These are phyloP conservation scores for Suhomyces guaymorum DNA, from an alignment of 1,139 yeast genomes.

Conservation along the genomic window DNA sequence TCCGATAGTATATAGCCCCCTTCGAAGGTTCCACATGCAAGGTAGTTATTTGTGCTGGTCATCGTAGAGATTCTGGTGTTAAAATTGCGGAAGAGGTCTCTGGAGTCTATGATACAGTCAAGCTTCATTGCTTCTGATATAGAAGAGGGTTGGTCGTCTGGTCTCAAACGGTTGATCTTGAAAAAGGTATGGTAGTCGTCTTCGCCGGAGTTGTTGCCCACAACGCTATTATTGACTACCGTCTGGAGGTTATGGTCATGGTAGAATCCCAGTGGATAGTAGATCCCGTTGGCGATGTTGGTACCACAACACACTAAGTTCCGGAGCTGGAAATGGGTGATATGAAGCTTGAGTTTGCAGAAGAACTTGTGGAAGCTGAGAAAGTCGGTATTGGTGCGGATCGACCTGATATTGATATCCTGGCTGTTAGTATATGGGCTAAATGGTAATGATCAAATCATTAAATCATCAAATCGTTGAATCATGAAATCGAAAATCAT, in stretches of 20 bases:
- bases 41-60: slow-evolving; percentile 41
- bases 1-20: slow-evolving; percentile 51
- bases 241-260: slow-evolving; percentile 34
- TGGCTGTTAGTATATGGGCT: slow-evolving; percentile 20
- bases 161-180: slow-evolving; percentile 37
- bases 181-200: slow-evolving; percentile 37
- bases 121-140: slow-evolving; percentile 30
- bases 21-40: slow-evolving; percentile 57
- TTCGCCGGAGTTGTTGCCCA: slow-evolving; percentile 8
- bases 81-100: slow-evolving; percentile 30
- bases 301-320: slow-evolving; percentile 50
- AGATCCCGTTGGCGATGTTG: slow-evolving; percentile 37
- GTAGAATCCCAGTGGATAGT: slow-evolving; percentile 42
- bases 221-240: slow-evolving; percentile 15
- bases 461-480: too few relatives aligned
- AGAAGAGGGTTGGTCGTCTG: slow-evolving; percentile 24
- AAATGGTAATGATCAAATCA: too few relatives aligned
- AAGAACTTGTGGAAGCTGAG: slow-evolving; percentile 45
- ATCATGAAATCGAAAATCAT: too few relatives aligned
- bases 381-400: slow-evolving; percentile 31
- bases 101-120: slow-evolving; percentile 43
- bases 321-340: slow-evolving; percentile 60
- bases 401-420: slow-evolving; percentile 26
- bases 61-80: slow-evolving; percentile 51
- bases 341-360: slow-evolving; percentile 47